phyloP scores from a whole-genome alignment of 2,329 filamentous ascomycete genomes.

The Ceratocystiopsis sp. region DNA sequence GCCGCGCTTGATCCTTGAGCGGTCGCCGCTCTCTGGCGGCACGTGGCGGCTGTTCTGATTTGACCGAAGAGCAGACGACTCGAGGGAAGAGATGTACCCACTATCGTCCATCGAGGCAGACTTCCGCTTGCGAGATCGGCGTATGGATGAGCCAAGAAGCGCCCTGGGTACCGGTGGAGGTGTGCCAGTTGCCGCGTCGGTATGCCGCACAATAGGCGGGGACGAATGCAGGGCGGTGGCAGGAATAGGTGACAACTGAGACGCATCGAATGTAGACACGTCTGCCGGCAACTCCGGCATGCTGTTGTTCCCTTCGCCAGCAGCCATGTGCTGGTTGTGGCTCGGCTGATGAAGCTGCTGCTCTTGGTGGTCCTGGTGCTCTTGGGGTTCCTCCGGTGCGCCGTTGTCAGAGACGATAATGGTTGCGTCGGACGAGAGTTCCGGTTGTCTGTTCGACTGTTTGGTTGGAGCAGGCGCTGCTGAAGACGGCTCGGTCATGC shows the following conservation, averaged over 20 bases:
- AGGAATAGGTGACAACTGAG: slow-evolving; percentile 53
- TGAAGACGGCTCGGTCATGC: slow-evolving; percentile 6
- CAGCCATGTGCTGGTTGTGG: neutral
- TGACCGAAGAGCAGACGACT: slow-evolving; percentile 71
- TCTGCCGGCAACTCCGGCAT: neutral
- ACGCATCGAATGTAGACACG: slow-evolving; percentile 19
- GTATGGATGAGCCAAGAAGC: slow-evolving; percentile 30
- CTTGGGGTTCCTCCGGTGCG: slow-evolving; percentile 1
- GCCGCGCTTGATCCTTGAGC: slow-evolving; percentile 69
- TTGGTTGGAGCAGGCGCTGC: slow-evolving; percentile 2
- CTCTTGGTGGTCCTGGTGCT: too few relatives aligned
- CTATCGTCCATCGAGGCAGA: slow-evolving; percentile 73
- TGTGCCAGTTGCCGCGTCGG: slow-evolving; percentile 51
- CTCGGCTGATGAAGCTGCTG: too few relatives aligned
- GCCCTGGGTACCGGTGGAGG: slow-evolving; percentile 53
- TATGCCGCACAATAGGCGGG: slow-evolving; percentile 56
- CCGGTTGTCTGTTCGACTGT: slow-evolving; percentile 19
- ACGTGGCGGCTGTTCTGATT: slow-evolving; percentile 46
- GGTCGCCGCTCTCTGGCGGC: slow-evolving; percentile 49
- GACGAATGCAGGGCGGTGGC: slow-evolving; percentile 67
- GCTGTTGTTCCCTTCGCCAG: slow-evolving; percentile 1
- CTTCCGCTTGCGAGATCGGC: slow-evolving; percentile 57
- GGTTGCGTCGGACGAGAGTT: slow-evolving; percentile 63
- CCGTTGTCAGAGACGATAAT: slow-evolving; percentile 49
- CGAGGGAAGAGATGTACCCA: slow-evolving; percentile 90